phyloP scores from a whole-genome alignment of 495 filamentous ascomycete genomes.

The Aspergillus taichungensis region DNA sequence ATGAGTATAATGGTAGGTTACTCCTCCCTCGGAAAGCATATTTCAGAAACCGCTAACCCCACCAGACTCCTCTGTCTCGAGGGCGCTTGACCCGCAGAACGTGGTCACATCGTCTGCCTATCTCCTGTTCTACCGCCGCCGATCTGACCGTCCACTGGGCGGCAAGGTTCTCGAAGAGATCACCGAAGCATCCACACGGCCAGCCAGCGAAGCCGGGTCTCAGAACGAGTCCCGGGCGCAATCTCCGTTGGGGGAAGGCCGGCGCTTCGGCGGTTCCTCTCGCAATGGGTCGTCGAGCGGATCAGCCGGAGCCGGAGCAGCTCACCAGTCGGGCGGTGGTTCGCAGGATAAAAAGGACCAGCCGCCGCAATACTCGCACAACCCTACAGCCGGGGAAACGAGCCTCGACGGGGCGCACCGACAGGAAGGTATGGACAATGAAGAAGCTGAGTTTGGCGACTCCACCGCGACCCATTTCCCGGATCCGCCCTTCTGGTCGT shows the following conservation, averaged over 20 bases:
- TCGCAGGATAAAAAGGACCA: conserved; percentile 27
- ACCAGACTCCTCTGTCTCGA: conserved; percentile 61
- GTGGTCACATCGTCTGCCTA: conserved; percentile 70
- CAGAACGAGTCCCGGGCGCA: conserved; percentile 38
- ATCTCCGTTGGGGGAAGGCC: conserved; percentile 68
- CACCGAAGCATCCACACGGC: conserved; percentile 42
- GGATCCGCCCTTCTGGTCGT: conserved; percentile 28
- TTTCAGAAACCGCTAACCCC: conserved; percentile 3
- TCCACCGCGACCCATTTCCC: conserved; percentile 18
- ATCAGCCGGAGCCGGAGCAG: conserved; percentile 65
- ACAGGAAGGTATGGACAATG: conserved; percentile 29
- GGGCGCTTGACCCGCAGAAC: conserved; percentile 39
- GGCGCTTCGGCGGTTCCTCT: conserved; percentile 79
- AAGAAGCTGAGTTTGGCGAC: conserved; percentile 21
- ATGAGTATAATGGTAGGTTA: conserved; percentile 82
- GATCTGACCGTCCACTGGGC: conserved; percentile 64
- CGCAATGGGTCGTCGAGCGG: conserved; percentile 78
- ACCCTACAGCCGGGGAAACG: conserved; percentile 14
- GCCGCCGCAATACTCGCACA: conserved; percentile 15
- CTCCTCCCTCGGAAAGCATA: not conserved
- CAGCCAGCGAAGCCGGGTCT: conserved; percentile 33
- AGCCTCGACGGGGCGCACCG: conserved; percentile 9
- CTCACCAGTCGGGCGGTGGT: conserved; percentile 62
- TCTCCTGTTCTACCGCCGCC: conserved; percentile 91
- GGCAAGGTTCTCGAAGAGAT: conserved; percentile 65